phyloP scores from a whole-genome alignment of 2,329 filamentous ascomycete genomes.

The Didymella pomorum region DNA sequence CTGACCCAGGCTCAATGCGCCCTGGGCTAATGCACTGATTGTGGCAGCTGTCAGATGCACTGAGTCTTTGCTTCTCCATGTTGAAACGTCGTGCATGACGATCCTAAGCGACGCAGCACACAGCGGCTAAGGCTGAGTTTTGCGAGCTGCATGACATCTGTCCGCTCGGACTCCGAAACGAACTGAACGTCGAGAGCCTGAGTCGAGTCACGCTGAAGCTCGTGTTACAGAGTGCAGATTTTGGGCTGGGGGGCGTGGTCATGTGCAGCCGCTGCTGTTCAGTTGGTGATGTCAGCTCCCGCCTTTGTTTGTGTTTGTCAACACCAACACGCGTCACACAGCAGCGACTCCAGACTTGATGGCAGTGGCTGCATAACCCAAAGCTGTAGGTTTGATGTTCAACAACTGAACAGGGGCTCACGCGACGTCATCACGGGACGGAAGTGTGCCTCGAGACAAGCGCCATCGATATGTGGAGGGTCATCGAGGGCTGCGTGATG shows the following conservation, averaged over 20 bases:
- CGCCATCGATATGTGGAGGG: slow-evolving; percentile 6
- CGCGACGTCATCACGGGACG: slow-evolving; percentile 3
- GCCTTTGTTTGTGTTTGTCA: slow-evolving; percentile 18
- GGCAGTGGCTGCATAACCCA: neutral
- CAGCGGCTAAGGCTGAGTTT: slow-evolving; percentile 19
- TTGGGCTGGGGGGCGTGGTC: neutral
- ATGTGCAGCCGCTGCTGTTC: slow-evolving; percentile 5
- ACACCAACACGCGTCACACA: slow-evolving; percentile 18
- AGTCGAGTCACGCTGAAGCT: slow-evolving; percentile 2
- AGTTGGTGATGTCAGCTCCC: slow-evolving; percentile 10
- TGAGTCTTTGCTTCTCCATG: slow-evolving; percentile 11
- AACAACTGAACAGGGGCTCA: neutral
- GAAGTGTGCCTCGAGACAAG: slow-evolving; percentile 1
- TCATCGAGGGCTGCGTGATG: slow-evolving; percentile 7
- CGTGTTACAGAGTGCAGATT: slow-evolving; percentile 8
- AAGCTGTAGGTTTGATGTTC: neutral
- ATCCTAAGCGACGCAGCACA: slow-evolving; percentile 5
- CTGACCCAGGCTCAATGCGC: slow-evolving; percentile 12
- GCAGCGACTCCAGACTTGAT: slow-evolving; percentile 5
- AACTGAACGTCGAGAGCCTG: slow-evolving; percentile 5
- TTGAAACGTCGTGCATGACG: slow-evolving; percentile 14
- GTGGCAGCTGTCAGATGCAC: slow-evolving; percentile 13
- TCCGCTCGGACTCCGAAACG: slow-evolving; percentile 11
- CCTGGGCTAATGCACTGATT: slow-evolving; percentile 7
- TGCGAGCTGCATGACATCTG: slow-evolving; percentile 15